Base-by-base conservation (phyloP, 495 filamentous ascomycete species). In the Rusavskia elegans region DNA sequence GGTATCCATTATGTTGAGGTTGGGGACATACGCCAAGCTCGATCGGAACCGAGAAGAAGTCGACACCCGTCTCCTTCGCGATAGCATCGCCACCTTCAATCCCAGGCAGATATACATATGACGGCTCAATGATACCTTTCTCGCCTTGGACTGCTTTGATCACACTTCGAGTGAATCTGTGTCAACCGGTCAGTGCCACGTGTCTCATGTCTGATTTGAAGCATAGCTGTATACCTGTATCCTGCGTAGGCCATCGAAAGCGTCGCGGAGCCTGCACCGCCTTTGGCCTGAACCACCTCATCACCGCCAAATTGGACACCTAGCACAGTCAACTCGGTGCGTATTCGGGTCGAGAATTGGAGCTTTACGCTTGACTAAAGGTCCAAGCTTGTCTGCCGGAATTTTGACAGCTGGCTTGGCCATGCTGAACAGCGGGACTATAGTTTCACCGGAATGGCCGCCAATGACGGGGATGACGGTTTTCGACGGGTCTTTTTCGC, bases 201-300 rank as follows among this genome's bases (percentile, higher is more conserved):
- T 17, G 14, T 30, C 30, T 45, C 17, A 16, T 7, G 11, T 49
- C 20, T 14, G 41, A 35, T 10, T 35, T 30, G 3, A 11, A 37
- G n/a, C 14, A n/a, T 53, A 27, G 29, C 46, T 56, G 63, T 57
- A 53, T 67, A 92, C 84, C 89, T 80, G 77, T 80, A 97, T 56
- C 93, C 92, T 59, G 92, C 92, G 64, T 85, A 96, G 51, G 92
- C 92, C 92, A 98, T 98, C 57, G 87, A 95, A 32, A 97, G 79
- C 53, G 92, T 98, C 57, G 92, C 92, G 38, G 89, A 95, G 56
- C 92, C 92, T 63, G 82, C 78, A 60, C 92, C 92, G 53, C 90
- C 86, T 83, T 98, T 98, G 64, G 92, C 92, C 75, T 92, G 81
- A 64, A 97, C 92, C 59, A 98, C 92, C 75, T 98, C 92, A 63